Evolutionary conservation across 2,329 filamentous ascomycete species (phyloP), one percentile per base, ranked within the genome.

Genomic region (Colletotrichum viniferum): DNA sequence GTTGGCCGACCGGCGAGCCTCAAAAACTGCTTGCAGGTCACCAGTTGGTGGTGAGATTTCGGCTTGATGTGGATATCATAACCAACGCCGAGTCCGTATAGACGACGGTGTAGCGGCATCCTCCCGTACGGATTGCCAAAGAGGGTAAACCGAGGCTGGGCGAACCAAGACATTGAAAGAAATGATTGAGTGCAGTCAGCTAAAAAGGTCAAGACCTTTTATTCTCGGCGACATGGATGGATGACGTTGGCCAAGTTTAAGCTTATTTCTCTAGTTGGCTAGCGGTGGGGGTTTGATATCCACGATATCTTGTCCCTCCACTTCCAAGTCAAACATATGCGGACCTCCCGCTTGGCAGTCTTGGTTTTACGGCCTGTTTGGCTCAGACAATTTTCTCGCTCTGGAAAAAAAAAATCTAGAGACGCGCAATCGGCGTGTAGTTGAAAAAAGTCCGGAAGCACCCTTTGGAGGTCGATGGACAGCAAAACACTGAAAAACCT

Each of bases 191-290:
- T 26, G n/a, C 34, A 30, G 48, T 32, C n/a, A 68, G 63, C 63
- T 73, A 58, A 64, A 34, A 34, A 30, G 56, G 48, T 34, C 12
- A 9, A 58, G 68, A 73, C 73, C 70, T 55, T 73, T 69, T 36
- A 30, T 38, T 73, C 73, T 76, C 69, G 73, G 73, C 73, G 69
- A 30, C 73, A 76, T 69, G 73, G 73, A 16, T 64, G 38, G 4
- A 73, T 76, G 73, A 76, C 73, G 73, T 76, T 76, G 64, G 72
- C 73, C 73, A 76, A 76, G 73, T 76, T 76, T 76, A 73, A 73
- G 73, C 73, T 73, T 76, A 76, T 64, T 60, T 76, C 58, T 64
- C 69, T 43, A 60, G 69, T 76, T 69, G 73, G 73, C 70, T 61
- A 60, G 18, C n/a, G 58, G 26, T n/a, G 48, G 64, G 28, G 32